These are phyloP conservation scores for Coriolopsis trogii DNA, from an alignment of 1,284 basidiomycete species.

Conservation along the genomic window DNA sequence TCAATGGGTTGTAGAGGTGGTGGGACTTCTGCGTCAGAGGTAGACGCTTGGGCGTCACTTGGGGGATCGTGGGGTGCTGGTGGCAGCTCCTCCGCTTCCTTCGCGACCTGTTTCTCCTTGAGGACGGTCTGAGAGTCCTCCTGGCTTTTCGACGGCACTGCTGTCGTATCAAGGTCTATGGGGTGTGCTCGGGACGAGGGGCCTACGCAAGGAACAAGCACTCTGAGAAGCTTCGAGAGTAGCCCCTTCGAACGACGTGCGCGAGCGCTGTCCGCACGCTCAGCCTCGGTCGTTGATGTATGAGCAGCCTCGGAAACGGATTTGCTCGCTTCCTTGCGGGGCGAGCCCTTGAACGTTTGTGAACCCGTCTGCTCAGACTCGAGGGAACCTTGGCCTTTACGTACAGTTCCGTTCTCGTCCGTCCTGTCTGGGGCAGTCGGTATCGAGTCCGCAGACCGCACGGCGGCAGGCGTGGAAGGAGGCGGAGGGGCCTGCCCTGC, in stretches of 20 bases:
- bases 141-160: conserved; percentile 11
- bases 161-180: conserved; percentile 33
- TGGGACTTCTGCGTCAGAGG: conserved; percentile 22
- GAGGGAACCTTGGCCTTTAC: conserved; percentile 48
- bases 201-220: conserved; percentile 52
- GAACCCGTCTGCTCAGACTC: conserved; percentile 41
- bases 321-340: conserved; percentile 39
- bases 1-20: conserved; percentile 31
- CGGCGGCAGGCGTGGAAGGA: conserved; percentile 18
- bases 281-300: conserved; percentile 35
- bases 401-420: conserved; percentile 31
- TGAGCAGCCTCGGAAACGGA: conserved; percentile 42
- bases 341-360: conserved; percentile 35
- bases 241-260: conserved; percentile 35
- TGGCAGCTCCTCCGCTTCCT: conserved; percentile 32
- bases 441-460: conserved; percentile 17
- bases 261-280: conserved; percentile 24
- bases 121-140: conserved; percentile 26
- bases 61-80: conserved; percentile 23
- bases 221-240: conserved; percentile 48
- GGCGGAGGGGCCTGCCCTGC: conserved; percentile 33
- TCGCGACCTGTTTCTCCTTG: conserved; percentile 36
- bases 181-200: conserved; percentile 42
- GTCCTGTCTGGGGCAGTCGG: conserved; percentile 16
- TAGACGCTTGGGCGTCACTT: conserved; percentile 16